Evolutionary conservation across 106 monocot genomes (phyloP).

Genomic region (Agapanthus africanus): DNA sequence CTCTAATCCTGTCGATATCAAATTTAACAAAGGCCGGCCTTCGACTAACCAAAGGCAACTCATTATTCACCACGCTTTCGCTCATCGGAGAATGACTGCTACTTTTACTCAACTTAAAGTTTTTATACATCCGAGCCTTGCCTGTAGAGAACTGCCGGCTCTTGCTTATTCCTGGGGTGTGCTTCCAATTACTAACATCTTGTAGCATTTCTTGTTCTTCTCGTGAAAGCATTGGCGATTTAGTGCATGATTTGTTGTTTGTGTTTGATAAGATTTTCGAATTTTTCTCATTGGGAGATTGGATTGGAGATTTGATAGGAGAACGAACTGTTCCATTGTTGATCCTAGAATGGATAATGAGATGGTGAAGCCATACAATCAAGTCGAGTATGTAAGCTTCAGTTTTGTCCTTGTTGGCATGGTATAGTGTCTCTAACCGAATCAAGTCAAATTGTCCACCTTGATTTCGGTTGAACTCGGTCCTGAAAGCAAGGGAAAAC

Average conservation of each 20-base stretch:
- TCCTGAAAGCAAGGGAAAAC: conserved; percentile 23
- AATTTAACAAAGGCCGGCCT: conserved; percentile 16
- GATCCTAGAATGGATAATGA: conserved; percentile 33
- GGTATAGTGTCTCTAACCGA: conserved; percentile 65
- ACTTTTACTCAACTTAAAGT: conserved; percentile 42
- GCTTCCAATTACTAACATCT: conserved; percentile 19
- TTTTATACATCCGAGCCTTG: conserved; percentile 19
- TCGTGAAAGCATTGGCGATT: conserved; percentile 21
- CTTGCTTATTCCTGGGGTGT: conserved; percentile 52
- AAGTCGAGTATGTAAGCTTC: conserved; percentile 66
- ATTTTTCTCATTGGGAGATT: conserved; percentile 25
- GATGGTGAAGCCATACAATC: conserved; percentile 79
- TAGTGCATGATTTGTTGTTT: background rate
- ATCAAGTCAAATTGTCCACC: conserved; percentile 25
- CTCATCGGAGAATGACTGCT: conserved; percentile 33
- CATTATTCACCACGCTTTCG: background rate
- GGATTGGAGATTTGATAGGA: conserved; percentile 38
- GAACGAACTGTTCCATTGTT: conserved; percentile 37
- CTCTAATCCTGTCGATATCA: conserved; percentile 17
- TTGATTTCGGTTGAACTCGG: conserved; percentile 30
- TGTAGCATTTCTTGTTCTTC: conserved; percentile 55
- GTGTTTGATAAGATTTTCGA: background rate
- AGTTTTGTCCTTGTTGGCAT: conserved; percentile 70
- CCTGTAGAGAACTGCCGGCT: conserved; percentile 48
- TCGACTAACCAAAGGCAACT: background rate